Evolutionary conservation across 2,329 filamentous ascomycete species (phyloP), one percentile per base, ranked within the genome.

Genomic region (Talaromyces funiculosus): DNA sequence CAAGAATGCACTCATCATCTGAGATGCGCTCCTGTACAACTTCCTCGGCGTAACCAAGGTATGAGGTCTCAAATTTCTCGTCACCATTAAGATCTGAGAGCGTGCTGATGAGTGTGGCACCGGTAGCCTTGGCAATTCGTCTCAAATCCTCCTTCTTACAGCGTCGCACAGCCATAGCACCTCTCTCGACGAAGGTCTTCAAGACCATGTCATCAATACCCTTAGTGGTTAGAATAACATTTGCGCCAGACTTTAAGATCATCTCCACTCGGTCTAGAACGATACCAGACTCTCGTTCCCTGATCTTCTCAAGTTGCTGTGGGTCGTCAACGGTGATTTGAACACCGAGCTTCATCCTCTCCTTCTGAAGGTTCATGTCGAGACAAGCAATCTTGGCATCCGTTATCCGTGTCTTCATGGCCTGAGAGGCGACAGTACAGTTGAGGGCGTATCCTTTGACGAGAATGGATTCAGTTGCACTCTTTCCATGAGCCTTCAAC

Each of bases 81-180:
- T 99, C 94, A 62, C 94, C 94, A 73, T 99, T 97, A 65, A 99
- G 81, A 74, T 99, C 95, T 4, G 94, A 97, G 53, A 99, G 82
- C 7, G 92, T 93, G 81, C 90, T 93, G 67, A 99, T 85, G 61
- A 99, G 82, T 18, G 92, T 97, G 20, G 93, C 94, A 61, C 94
- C 94, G 6, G 94, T 96, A 5, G 94, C 94, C 81, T 90, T 96
- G 62, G 94, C 94, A 78, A 99, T 97, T 69, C 94, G 87, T 73
- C 94, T 84, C 63, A 99, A 81, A 71, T 99, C 94, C 80, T 99
- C 94, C 84, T 99, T 99, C 83, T 97, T 99, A 79, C 93, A 97
- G 73, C 94, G 85, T 71, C 94, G 85, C 55, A 99, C 92, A 57
- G 90, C 94, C 89, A 99, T 97, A 62, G 92, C 92, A 63, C 93